Percentiles rank a stretch among this genome's conserved stretches.
phyloP scores from a whole-genome alignment of 2,329 filamentous ascomycete genomes.

The Tolypocladium sp. region DNA sequence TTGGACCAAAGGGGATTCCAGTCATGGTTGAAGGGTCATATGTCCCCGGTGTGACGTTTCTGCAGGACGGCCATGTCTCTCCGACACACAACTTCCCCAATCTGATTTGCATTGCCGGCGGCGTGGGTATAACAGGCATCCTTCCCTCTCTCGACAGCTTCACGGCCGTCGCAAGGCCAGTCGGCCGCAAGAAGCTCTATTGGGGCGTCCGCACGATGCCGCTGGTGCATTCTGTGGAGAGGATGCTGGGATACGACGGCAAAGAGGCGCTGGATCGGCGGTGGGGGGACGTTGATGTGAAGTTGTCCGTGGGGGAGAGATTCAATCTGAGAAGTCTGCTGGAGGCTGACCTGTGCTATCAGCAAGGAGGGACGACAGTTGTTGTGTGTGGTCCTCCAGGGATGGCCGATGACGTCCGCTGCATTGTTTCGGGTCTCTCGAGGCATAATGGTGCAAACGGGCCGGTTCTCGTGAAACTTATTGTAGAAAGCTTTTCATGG shows the following conservation, averaged over 20 bases:
- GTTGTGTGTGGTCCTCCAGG: slow-evolving; percentile 12
- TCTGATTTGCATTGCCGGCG: slow-evolving; percentile 18
- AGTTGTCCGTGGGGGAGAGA: slow-evolving; percentile 10
- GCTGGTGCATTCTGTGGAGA: slow-evolving; percentile 11
- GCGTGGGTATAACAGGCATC: slow-evolving; percentile 20
- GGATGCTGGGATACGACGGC: slow-evolving; percentile 7
- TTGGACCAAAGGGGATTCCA: slow-evolving; percentile 5
- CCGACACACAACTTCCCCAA: slow-evolving; percentile 11
- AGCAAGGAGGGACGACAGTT: slow-evolving; percentile 9
- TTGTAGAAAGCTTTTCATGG: slow-evolving; percentile 8
- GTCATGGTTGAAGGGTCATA: slow-evolving; percentile 14
- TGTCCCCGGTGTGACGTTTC: slow-evolving; percentile 5
- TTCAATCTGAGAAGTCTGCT: slow-evolving; percentile 8
- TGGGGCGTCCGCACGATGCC: slow-evolving; percentile 11
- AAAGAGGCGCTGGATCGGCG: slow-evolving; percentile 1
- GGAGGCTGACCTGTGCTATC: slow-evolving; percentile 5
- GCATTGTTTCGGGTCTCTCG: slow-evolving; percentile 5
- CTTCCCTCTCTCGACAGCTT: slow-evolving; percentile 12
- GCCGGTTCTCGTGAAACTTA: slow-evolving; percentile 6
- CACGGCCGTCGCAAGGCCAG: slow-evolving; percentile 2
- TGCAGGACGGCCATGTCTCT: slow-evolving; percentile 6
- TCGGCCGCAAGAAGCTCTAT: slow-evolving; percentile 10
- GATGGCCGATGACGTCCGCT: slow-evolving; percentile 13
- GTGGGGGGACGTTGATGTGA: slow-evolving; percentile 11
- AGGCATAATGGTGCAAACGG: slow-evolving; percentile 1